These are phyloP conservation scores for Syncephalastrum monosporum DNA, from an alignment of 371 early-diverging fungal genomes.

Conservation along the genomic window DNA sequence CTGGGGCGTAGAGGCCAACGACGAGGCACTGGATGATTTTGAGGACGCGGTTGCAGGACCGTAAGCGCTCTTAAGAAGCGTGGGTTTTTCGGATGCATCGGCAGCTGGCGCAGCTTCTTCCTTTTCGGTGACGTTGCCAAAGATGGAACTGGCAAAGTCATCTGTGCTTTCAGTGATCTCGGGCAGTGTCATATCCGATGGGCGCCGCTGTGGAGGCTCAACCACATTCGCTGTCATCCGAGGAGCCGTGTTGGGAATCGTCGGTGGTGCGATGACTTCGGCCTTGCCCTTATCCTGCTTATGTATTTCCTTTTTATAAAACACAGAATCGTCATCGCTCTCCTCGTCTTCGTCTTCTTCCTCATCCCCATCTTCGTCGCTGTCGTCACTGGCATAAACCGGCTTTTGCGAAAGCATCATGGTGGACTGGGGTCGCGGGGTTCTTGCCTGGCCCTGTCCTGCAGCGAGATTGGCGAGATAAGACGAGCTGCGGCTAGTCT, in stretches of 20 bases:
- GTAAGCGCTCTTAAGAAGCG: no score
- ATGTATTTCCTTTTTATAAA: constrained; percentile 3
- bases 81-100: no score
- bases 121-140: constrained; percentile 7
- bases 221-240: constrained; percentile 11
- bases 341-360: constrained; percentile 29
- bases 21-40: neutral
- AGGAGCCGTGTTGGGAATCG: constrained; percentile 4
- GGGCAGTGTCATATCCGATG: constrained; percentile 8
- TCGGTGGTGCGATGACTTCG: no score
- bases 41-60: neutral
- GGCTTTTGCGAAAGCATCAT: constrained; percentile 11
- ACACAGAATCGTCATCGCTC: constrained; percentile 28
- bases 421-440: constrained; percentile 5
- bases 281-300: no score
- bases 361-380: constrained; percentile 31
- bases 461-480: no score
- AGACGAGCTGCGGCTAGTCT: no score
- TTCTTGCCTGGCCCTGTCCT: constrained; percentile 4
- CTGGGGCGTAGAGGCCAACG: no score
- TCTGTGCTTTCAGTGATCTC: constrained; percentile 11
- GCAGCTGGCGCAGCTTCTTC: neutral
- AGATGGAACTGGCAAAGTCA: constrained; percentile 12
- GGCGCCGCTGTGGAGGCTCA: neutral
- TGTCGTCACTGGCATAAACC: constrained; percentile 38